phyloP scores from a whole-genome alignment of 495 filamentous ascomycete species.

The Hamigera avellanea region DNA sequence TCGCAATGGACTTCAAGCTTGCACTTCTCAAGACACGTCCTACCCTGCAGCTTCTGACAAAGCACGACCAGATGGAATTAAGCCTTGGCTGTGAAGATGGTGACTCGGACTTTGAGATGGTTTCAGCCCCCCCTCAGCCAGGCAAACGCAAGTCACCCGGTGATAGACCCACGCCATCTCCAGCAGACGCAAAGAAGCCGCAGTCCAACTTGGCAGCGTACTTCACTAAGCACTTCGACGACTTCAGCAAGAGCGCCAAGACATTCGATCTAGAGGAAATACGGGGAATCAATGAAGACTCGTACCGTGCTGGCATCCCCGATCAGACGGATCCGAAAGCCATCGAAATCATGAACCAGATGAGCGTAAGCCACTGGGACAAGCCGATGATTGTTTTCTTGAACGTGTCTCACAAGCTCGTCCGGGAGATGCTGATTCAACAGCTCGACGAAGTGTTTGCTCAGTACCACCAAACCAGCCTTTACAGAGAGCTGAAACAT shows the following conservation, averaged over 20 bases:
- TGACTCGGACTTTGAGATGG: constrained; percentile 23
- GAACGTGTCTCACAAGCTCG: constrained; percentile 13
- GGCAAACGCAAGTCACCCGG: constrained; percentile 12
- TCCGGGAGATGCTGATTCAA: constrained; percentile 16
- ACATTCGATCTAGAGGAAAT: constrained; percentile 23
- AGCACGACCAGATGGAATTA: constrained; percentile 1
- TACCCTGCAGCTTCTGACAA: constrained; percentile 12
- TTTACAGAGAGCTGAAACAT: constrained; percentile 17
- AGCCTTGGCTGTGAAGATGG: background rate
- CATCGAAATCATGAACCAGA: constrained; percentile 24
- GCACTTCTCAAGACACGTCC: constrained; percentile 24
- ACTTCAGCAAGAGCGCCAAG: constrained; percentile 5
- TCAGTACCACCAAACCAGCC: constrained; percentile 22
- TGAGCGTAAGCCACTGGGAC: constrained; percentile 30
- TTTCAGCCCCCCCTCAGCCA: background rate
- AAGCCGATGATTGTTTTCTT: constrained; percentile 20
- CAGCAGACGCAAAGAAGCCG: background rate
- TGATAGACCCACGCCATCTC: background rate
- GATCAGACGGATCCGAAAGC: constrained; percentile 32
- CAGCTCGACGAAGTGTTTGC: constrained; percentile 23
- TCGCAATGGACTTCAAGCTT: constrained; percentile 24
- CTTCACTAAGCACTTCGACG: constrained; percentile 6
- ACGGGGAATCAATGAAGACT: constrained; percentile 23
- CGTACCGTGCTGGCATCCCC: constrained; percentile 22
- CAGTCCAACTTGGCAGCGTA: constrained; percentile 4